Evolutionary conservation across 2,329 filamentous ascomycete genomes (phyloP).

Genomic region (Aspergillus tamarii): DNA sequence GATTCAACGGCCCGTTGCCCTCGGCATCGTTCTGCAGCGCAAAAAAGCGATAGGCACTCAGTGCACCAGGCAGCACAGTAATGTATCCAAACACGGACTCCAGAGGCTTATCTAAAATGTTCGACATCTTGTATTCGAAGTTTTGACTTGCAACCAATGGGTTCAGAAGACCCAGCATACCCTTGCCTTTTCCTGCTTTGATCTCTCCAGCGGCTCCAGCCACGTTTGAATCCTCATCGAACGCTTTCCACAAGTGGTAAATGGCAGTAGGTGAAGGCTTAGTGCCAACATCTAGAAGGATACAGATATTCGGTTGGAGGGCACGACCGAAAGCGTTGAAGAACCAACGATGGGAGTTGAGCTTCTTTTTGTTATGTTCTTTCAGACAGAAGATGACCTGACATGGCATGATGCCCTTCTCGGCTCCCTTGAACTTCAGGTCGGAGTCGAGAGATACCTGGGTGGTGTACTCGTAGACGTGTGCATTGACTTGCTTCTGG

Average conservation of each 20-base stretch:
- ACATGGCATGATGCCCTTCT: slow-evolving; percentile 97
- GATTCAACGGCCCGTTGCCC: slow-evolving; percentile 90
- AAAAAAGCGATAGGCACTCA: slow-evolving; percentile 94
- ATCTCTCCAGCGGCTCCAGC: slow-evolving; percentile 97
- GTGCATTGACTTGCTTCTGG: slow-evolving; percentile 88
- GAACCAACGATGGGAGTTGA: slow-evolving; percentile 99
- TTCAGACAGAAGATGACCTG: slow-evolving; percentile 99
- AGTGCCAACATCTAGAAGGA: slow-evolving; percentile 94
- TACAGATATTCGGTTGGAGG: slow-evolving; percentile 93
- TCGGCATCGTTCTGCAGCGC: slow-evolving; percentile 96
- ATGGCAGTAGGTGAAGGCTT: slow-evolving; percentile 84
- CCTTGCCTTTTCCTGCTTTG: slow-evolving; percentile 91
- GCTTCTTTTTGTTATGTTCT: slow-evolving; percentile 95
- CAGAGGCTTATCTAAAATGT: slow-evolving; percentile 95
- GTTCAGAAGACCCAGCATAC: slow-evolving; percentile 81
- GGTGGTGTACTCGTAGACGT: slow-evolving; percentile 98
- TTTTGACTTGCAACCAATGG: slow-evolving; percentile 96
- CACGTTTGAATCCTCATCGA: slow-evolving; percentile 96
- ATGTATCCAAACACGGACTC: slow-evolving; percentile 99
- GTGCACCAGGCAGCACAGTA: slow-evolving; percentile 89
- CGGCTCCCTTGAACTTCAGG: slow-evolving; percentile 97
- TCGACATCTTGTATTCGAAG: slow-evolving; percentile 99
- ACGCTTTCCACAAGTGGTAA: slow-evolving; percentile 99
- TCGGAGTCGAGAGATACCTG: slow-evolving; percentile 95
- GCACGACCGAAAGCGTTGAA: slow-evolving; percentile 97